A percentile compares a stretch with the other conserved stretches of the same genome.
These are phyloP conservation scores for Candida khao-thaluensis DNA, from an alignment of 805 yeast species.

Conservation along the genomic window DNA sequence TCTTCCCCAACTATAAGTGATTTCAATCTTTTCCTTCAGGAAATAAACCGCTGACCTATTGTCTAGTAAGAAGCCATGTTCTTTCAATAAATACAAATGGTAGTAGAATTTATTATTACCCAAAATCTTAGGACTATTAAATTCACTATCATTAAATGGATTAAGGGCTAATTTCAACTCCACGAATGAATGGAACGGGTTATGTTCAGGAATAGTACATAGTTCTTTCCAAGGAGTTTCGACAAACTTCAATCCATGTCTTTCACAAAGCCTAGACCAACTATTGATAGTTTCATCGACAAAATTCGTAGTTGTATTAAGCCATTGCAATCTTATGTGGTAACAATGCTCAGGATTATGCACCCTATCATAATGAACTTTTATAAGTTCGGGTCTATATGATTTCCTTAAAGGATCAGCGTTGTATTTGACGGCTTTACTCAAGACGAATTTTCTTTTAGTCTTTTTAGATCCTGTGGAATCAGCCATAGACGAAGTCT, in stretches of 20 bases:
- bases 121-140: conserved; percentile 39
- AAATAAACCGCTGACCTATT: conserved; percentile 70
- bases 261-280: conserved; percentile 81
- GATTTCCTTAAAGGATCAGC: conserved; percentile 74
- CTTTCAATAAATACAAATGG: conserved; percentile 70
- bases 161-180: conserved; percentile 63
- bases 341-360: conserved; percentile 95
- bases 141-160: conserved; percentile 68
- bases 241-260: conserved; percentile 74
- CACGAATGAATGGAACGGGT: conserved; percentile 88
- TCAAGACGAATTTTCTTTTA: conserved; percentile 51
- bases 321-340: conserved; percentile 90
- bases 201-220: conserved; percentile 67
- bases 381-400: conserved; percentile 71
- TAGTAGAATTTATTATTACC: conserved; percentile 63
- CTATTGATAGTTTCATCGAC: conserved; percentile 34
- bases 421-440: conserved; percentile 66
- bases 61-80: conserved; percentile 76
- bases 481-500: conserved; percentile 26
- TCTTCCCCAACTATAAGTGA: conserved; percentile 87
- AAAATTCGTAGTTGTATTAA: conserved; percentile 78
- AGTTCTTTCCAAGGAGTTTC: conserved; percentile 92
- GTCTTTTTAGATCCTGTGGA: conserved; percentile 23
- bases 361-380: conserved; percentile 86
- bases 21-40: conserved; percentile 55